Conservation (phyloP, 139 green algal species). For the Chlorella sorokiniana region DNA sequence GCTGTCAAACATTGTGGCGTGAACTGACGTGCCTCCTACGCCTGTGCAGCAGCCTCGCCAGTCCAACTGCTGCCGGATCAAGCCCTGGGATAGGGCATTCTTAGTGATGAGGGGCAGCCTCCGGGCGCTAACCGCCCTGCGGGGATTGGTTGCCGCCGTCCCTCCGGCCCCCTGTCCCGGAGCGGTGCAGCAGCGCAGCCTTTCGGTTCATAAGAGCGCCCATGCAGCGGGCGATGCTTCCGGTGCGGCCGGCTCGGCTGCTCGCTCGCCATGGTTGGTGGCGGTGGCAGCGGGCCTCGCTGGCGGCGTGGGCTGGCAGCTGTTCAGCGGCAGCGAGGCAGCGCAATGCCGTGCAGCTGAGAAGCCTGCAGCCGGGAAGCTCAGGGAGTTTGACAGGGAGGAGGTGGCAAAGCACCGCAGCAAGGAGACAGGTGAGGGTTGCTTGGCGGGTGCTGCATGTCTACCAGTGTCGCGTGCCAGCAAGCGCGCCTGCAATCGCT, state of each 20-base stretch:
- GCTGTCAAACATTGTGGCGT: too few species aligned
- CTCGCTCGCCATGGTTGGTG: constrained; percentile 12
- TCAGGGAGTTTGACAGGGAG: constrained; percentile 50
- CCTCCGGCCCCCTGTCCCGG: neutral
- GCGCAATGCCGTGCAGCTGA: constrained; percentile 16
- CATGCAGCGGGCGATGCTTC: neutral
- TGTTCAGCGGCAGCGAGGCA: constrained; percentile 8
- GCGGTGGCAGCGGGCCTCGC: constrained; percentile 18
- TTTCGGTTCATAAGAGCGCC: neutral
- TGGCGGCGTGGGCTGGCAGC: constrained; percentile 11
- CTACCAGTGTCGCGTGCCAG: neutral
- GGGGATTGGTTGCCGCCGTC: neutral
- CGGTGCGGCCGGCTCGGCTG: neutral
- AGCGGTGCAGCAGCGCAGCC: neutral
- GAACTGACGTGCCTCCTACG: too few species aligned
- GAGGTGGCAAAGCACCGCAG: constrained; percentile 83
- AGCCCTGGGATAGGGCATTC: too few species aligned
- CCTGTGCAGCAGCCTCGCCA: too few species aligned
- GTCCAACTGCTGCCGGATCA: too few species aligned
- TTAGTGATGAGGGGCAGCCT: neutral
- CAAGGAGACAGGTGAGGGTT: constrained; percentile 37
- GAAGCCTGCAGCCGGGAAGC: neutral
- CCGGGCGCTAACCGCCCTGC: neutral
- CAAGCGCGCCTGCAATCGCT: too few species aligned
- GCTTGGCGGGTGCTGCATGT: neutral